Base-by-base conservation (phyloP, 2,329 filamentous ascomycete species). In the Ascochyta clinopodiicola region DNA sequence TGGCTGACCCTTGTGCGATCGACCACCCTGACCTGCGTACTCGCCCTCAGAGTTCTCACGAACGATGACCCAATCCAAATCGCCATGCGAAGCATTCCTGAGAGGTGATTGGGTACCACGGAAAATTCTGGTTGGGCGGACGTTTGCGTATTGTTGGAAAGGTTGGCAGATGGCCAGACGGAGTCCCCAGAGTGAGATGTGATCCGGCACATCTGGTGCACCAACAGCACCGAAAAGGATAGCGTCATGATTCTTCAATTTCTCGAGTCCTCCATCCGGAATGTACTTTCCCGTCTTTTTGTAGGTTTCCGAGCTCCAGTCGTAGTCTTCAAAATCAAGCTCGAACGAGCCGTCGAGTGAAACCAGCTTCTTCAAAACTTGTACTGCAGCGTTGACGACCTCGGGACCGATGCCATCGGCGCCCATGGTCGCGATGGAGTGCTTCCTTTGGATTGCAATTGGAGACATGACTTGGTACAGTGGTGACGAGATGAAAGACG, bases 331-430 rank as follows among this genome's bases (percentile, higher is more conserved):
- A 66, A 89, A 90, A 10, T 84, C 75, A 0, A 91, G 77, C 13
- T 77, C 66, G 71, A 91, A 90, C 0, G 82, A 81, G 35, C 82
- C 78, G 1, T 86, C 75, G 1, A 81, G 77, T 31, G 78, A 68
- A 4, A 79, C 76, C 1, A 88, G 71, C 13, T 80, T 80, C 58
- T 86, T 79, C 45, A 91, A 74, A 0, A 88, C 88, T 37, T 81
- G 77, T 8, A 89, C 83, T 2, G 86, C 86, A 1, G 86, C 86
- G 29, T 81, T 77, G 71, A 88, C 84, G 10, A 90, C 87, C 71
- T 90, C 88, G 1, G 82, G 82, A 1, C 88, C 88, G 57, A 90
- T 90, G 49, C 88, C 88, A 66, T 90, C 88, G 7, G 85, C 88
- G 0, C 87, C 86, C 50, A 90, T 88, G 80, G 68, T 71, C 15